phyloP scores from a whole-genome alignment of 495 filamentous ascomycete species.

The Xylaria scruposa region DNA sequence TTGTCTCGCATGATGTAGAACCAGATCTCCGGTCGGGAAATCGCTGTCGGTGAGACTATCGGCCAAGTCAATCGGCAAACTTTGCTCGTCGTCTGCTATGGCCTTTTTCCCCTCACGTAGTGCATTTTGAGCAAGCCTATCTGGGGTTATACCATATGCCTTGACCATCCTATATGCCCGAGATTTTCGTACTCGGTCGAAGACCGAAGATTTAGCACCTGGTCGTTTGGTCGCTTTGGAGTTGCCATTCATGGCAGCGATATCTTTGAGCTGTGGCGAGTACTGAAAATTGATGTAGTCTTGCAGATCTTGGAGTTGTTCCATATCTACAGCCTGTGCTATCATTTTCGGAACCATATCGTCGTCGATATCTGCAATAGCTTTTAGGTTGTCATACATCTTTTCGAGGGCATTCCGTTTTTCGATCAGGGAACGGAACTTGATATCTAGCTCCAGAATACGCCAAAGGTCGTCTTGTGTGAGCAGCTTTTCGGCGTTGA shows the following conservation, averaged over 20 bases:
- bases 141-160: conserved; percentile 88
- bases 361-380: conserved; percentile 60
- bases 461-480: conserved; percentile 94
- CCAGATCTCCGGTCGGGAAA: conserved; percentile 76
- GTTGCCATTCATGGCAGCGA: conserved; percentile 65
- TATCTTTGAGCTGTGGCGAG: conserved; percentile 77
- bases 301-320: conserved; percentile 94
- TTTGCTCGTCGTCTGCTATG: conserved; percentile 80
- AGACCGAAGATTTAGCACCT: conserved; percentile 73
- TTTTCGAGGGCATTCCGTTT: conserved; percentile 84
- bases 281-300: conserved; percentile 98
- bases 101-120: conserved; percentile 76
- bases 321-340: conserved; percentile 75
- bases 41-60: conserved; percentile 73
- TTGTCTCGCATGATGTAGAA: conserved; percentile 76
- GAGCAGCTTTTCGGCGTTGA: conserved; percentile 85
- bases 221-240: conserved; percentile 69
- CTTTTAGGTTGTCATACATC: conserved; percentile 74
- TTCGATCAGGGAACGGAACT: conserved; percentile 87
- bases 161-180: conserved; percentile 82
- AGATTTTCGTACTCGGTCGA: conserved; percentile 80
- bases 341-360: conserved; percentile 80
- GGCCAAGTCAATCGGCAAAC: conserved; percentile 83
- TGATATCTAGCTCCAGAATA: conserved; percentile 91
- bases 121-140: conserved; percentile 84